These are phyloP conservation scores for Tuber indicum DNA, from an alignment of 495 filamentous ascomycete genomes.

Conservation along the genomic window DNA sequence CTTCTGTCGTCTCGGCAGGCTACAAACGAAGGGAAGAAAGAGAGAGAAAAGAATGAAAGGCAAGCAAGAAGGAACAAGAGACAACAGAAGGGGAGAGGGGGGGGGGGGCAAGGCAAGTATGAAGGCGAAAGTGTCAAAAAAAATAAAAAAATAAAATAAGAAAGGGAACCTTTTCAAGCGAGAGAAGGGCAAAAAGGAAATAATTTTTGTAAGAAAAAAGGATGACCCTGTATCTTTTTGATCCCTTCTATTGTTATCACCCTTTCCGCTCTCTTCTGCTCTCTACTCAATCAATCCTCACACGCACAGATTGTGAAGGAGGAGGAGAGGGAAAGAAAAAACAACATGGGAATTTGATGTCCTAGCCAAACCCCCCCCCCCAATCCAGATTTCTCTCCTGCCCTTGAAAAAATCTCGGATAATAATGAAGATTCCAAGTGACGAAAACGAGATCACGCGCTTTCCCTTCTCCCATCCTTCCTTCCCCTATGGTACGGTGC, in stretches of 20 bases:
- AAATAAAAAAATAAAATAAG: neutral
- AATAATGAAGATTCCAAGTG: neutral
- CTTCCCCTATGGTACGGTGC: neutral
- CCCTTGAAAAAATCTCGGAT: neutral
- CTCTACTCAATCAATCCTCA: neutral
- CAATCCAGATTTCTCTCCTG: neutral
- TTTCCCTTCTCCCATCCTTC: neutral
- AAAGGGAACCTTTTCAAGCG: neutral
- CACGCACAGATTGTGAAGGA: neutral
- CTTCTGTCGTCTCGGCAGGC: conserved; percentile 2
- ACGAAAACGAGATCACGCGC: conserved; percentile 1
- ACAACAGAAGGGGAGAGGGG: neutral
- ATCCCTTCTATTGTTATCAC: conserved; percentile 2
- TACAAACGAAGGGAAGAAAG: neutral
- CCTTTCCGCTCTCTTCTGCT: neutral
- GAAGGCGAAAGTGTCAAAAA: neutral
- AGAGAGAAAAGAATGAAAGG: neutral
- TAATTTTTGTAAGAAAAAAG: neutral
- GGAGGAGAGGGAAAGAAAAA: neutral
- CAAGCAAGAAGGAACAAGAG: neutral
- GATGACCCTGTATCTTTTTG: conserved; percentile 10
- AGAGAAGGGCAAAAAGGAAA: conserved; percentile 1
- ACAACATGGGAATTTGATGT: neutral
- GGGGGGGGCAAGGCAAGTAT: neutral
- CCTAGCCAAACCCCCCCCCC: neutral